phyloP scores from a whole-genome alignment of 345 rosid genomes.

The Cochlearia excelsa region DNA sequence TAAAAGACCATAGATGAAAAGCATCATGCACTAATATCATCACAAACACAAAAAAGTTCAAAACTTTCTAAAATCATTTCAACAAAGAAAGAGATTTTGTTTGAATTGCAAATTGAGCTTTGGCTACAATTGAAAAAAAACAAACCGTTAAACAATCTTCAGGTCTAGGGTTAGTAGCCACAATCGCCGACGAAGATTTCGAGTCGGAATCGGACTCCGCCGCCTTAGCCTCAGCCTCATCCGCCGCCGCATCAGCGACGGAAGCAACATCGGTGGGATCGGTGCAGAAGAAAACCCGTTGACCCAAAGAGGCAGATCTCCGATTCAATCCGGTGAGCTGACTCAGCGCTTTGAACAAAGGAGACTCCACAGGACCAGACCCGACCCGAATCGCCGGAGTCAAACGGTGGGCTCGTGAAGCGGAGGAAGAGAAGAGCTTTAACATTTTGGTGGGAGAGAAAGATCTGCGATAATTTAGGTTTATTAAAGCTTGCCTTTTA shows the following conservation, averaged over 20 bases:
- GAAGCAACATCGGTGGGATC: conserved; percentile 45
- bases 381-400: conserved; percentile 41
- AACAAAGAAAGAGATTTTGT: not conserved
- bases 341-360: conserved; percentile 46
- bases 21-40: conserved; percentile 8
- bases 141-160: conserved; percentile 91
- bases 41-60: conserved; percentile 1
- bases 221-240: conserved; percentile 48
- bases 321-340: conserved; percentile 45
- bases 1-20: conserved; percentile 1
- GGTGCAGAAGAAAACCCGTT: conserved; percentile 72
- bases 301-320: conserved; percentile 34
- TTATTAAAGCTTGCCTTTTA: conserved; percentile 15
- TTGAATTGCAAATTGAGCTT: not conserved
- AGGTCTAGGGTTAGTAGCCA: conserved; percentile 67
- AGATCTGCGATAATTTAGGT: conserved; percentile 12
- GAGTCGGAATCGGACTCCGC: conserved; percentile 45
- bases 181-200: conserved; percentile 76
- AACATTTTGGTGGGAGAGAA: conserved; percentile 43
- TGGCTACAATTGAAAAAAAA: not conserved
- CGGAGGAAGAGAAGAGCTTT: conserved; percentile 55
- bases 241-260: conserved; percentile 35
- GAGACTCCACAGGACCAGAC: conserved; percentile 31
- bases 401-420: conserved; percentile 39
- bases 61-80: not conserved